Evolutionary conservation across 2,329 filamentous ascomycete genomes (phyloP).

Genomic region (Pseudogymnoascus sp.): DNA sequence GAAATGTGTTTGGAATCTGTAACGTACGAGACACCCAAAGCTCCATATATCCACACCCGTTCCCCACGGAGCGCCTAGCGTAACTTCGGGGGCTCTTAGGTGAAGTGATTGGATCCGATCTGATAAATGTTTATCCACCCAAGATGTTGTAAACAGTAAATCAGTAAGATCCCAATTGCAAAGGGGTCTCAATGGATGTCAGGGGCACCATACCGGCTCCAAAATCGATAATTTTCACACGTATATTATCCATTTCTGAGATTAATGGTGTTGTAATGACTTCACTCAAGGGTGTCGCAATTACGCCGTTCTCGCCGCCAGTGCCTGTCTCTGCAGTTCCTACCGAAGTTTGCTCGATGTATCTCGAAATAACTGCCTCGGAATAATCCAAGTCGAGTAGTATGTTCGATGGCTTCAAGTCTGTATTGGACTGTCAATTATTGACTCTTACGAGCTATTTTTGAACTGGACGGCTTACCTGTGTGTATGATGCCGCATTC

Average conservation of each 20-base stretch:
- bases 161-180: neutral
- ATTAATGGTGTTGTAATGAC: neutral
- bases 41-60: neutral
- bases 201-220: neutral
- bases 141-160: neutral
- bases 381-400: neutral
- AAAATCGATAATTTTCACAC: neutral
- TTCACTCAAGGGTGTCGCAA: neutral
- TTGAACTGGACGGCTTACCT: neutral
- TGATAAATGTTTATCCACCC: neutral
- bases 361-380: neutral
- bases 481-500: constrained; percentile 22
- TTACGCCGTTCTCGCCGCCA: neutral
- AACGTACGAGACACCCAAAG: neutral
- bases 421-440: neutral
- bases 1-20: neutral
- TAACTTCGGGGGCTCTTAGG: neutral
- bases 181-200: neutral
- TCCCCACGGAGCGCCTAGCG: neutral
- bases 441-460: neutral
- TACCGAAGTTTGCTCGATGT: neutral
- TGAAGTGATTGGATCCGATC: neutral
- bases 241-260: neutral
- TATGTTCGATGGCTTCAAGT: neutral
- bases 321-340: no score